Conservation (phyloP, 495 filamentous ascomycete species). For the Penicillium egyptiacum region DNA sequence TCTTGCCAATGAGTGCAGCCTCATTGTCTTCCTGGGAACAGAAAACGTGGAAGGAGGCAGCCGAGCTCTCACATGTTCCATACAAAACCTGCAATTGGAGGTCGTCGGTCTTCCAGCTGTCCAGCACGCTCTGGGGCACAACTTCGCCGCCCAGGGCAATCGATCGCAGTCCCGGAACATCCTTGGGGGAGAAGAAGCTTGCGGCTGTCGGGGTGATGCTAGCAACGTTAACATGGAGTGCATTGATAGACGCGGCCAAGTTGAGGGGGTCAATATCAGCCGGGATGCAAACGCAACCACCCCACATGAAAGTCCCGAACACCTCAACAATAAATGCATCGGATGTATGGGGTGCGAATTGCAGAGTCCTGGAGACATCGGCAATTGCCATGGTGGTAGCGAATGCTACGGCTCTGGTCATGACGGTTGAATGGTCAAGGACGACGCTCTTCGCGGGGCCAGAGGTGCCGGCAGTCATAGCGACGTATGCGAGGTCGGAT, state of each 20-base stretch:
- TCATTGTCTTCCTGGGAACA: conserved; percentile 6
- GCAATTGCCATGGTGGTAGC: conserved; percentile 46
- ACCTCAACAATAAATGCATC: conserved; percentile 45
- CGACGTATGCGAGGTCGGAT: conserved; percentile 47
- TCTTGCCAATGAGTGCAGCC: conserved; percentile 26
- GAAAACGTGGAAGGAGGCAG: conserved; percentile 27
- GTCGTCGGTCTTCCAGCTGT: conserved; percentile 31
- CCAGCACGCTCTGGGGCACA: conserved; percentile 1
- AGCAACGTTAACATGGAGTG: conserved; percentile 32
- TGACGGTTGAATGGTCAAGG: conserved; percentile 40
- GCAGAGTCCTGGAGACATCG: conserved; percentile 55
- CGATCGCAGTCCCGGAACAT: conserved; percentile 39
- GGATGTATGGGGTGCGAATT: conserved; percentile 52
- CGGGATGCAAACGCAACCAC: conserved; percentile 49
- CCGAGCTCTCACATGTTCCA: conserved; percentile 41
- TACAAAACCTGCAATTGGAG: conserved; percentile 34
- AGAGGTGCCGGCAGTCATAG: conserved; percentile 53
- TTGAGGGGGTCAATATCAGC: conserved; percentile 30
- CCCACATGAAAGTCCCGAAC: conserved; percentile 40
- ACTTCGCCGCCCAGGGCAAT: conserved; percentile 43
- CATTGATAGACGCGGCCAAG: conserved; percentile 37
- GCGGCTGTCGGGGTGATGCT: conserved; percentile 51
- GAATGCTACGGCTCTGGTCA: conserved; percentile 50
- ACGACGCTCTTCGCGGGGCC: conserved; percentile 42
- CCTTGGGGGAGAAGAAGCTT: conserved; percentile 42